Evolutionary conservation across 2,329 filamentous ascomycete genomes (phyloP).

Genomic region (Zopfia rhizophila): DNA sequence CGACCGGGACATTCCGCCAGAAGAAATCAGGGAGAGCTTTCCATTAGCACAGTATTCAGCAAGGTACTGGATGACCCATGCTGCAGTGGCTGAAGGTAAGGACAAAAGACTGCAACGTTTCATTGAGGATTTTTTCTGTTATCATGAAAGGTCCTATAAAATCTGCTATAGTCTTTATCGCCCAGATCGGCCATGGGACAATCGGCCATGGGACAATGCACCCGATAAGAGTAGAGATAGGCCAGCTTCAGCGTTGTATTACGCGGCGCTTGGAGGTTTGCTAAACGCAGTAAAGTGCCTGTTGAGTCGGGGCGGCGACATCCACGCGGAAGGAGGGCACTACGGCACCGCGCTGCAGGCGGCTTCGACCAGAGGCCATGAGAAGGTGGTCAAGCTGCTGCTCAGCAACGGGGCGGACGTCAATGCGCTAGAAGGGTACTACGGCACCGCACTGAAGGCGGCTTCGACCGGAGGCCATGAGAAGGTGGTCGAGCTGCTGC

Average conservation of each 20-base stretch:
- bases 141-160: constrained; percentile 4
- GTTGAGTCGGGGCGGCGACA: constrained; percentile 5
- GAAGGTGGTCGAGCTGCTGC: constrained; percentile 18
- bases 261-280: constrained; percentile 5
- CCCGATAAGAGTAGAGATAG: too few relatives aligned
- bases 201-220: too few relatives aligned
- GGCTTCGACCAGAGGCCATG: constrained; percentile 24
- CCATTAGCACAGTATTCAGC: constrained; percentile 27
- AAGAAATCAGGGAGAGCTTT: constrained; percentile 8
- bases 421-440: constrained; percentile 5
- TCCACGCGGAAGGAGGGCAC: constrained; percentile 13
- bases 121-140: background rate
- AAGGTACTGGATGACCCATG: constrained; percentile 24
- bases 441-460: constrained; percentile 10
- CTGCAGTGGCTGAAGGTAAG: constrained; percentile 18
- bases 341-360: constrained; percentile 26
- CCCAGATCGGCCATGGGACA: constrained; percentile 5
- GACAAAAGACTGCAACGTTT: constrained; percentile 7
- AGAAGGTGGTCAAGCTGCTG: constrained; percentile 30
- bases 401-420: constrained; percentile 27
- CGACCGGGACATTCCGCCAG: background rate
- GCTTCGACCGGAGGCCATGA: constrained; percentile 19
- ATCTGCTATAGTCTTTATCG: constrained; percentile 14
- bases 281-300: background rate
- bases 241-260: constrained; percentile 13